These are phyloP conservation scores for Kockovaella imperatae DNA, from an alignment of 768 basidiomycete species.

Conservation along the genomic window DNA sequence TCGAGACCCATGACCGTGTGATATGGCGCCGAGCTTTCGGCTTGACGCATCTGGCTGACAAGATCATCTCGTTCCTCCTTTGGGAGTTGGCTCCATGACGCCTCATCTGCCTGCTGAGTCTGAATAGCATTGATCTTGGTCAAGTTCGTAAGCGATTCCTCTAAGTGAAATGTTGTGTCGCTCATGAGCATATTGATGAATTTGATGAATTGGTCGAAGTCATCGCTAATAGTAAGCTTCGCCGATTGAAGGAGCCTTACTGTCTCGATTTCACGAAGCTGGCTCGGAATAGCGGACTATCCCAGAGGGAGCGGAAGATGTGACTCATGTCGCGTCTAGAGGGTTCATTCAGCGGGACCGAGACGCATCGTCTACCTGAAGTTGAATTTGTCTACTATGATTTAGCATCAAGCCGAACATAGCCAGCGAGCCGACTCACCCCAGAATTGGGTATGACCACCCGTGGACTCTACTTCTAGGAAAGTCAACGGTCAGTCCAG, in stretches of 20 bases:
- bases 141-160: slow-evolving; percentile 85
- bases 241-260: slow-evolving; percentile 49
- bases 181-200: slow-evolving; percentile 98
- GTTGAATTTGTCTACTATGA: slow-evolving; percentile 21
- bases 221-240: slow-evolving; percentile 51
- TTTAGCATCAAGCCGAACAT: not conserved
- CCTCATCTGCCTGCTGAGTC: slow-evolving; percentile 68
- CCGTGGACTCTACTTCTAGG: slow-evolving; percentile 97
- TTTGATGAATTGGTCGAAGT: slow-evolving; percentile 81
- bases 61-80: slow-evolving; percentile 73
- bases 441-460: slow-evolving; percentile 96
- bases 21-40: slow-evolving; percentile 75
- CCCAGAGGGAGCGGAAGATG: slow-evolving; percentile 83
- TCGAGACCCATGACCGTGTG: slow-evolving; percentile 80
- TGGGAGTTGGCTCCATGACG: slow-evolving; percentile 61
- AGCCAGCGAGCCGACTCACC: slow-evolving; percentile 60
- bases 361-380: too few species aligned
- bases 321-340: slow-evolving; percentile 75
- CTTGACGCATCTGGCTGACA: slow-evolving; percentile 63
- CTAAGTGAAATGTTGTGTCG: slow-evolving; percentile 96
- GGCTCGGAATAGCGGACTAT: slow-evolving; percentile 78
- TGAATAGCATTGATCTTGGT: slow-evolving; percentile 81
- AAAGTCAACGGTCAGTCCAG: slow-evolving; percentile 3
- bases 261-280: slow-evolving; percentile 71
- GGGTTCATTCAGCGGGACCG: too few species aligned